These are phyloP conservation scores for Pigoraptor vietnamica DNA, from an alignment of 78 protist genomes.

Conservation along the genomic window DNA sequence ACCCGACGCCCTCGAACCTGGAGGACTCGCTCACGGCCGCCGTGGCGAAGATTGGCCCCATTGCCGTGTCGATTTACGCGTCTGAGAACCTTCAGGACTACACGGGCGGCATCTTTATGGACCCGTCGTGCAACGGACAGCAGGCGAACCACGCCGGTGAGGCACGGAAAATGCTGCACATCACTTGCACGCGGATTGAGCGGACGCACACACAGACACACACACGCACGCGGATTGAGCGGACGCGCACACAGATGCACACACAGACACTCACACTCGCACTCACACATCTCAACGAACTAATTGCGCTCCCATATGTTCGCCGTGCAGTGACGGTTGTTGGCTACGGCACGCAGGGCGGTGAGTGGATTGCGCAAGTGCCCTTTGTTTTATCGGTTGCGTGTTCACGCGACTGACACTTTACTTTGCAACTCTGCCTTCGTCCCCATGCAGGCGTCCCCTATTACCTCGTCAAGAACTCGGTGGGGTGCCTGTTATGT, in stretches of 20 bases:
- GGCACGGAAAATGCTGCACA: not conserved
- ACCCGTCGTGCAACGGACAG: not conserved
- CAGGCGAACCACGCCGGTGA: not conserved
- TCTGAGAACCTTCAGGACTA: not conserved
- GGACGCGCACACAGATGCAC: not conserved
- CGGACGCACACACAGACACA: not conserved
- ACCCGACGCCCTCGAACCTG: constrained; percentile 25
- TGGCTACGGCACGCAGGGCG: not conserved
- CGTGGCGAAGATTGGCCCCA: constrained; percentile 53
- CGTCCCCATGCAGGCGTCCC: too few relatives aligned
- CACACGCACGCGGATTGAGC: not conserved
- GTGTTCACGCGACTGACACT: too few relatives aligned
- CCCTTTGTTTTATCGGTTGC: too few relatives aligned
- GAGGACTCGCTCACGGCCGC: constrained; percentile 43
- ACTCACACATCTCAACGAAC: not conserved
- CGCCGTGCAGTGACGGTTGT: not conserved
- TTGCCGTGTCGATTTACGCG: constrained; percentile 77
- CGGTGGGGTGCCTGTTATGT: not conserved
- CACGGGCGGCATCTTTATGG: not conserved
- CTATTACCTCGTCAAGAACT: constrained; percentile 30
- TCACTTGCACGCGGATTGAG: not conserved
- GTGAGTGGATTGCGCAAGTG: too few relatives aligned
- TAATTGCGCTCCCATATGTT: not conserved
- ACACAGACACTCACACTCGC: not conserved
- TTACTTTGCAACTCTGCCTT: too few relatives aligned